These are phyloP conservation scores for Torulaspora indica DNA, from an alignment of 805 yeast species.

Conservation along the genomic window DNA sequence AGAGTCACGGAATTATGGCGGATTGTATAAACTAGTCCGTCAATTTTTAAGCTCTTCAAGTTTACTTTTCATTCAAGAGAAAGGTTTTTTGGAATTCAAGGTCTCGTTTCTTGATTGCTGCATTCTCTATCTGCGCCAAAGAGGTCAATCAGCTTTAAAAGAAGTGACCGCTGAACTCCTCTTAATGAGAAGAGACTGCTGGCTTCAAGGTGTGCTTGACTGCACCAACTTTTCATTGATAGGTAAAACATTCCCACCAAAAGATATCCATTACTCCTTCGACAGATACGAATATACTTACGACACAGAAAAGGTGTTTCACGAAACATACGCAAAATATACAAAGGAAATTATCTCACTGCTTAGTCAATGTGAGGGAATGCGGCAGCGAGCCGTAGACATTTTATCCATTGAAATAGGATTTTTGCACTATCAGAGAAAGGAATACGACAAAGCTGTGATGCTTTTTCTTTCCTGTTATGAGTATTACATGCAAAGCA, in stretches of 20 bases:
- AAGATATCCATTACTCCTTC: slow-evolving; percentile 12
- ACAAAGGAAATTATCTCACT: slow-evolving; percentile 42
- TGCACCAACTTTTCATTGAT: slow-evolving; percentile 16
- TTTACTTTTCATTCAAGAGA: slow-evolving; percentile 11
- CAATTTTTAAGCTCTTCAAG: slow-evolving; percentile 18
- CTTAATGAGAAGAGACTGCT: slow-evolving; percentile 38
- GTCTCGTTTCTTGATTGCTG: slow-evolving; percentile 18
- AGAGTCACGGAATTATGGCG: slow-evolving; percentile 9
- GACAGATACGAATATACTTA: slow-evolving; percentile 16
- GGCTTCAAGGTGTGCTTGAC: slow-evolving; percentile 29
- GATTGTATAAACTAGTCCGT: slow-evolving; percentile 16
- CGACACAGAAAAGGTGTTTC: slow-evolving; percentile 21
- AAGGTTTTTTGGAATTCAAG: slow-evolving; percentile 23
- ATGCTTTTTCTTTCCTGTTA: slow-evolving; percentile 64
- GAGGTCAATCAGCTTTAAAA: slow-evolving; percentile 4
- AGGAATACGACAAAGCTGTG: slow-evolving; percentile 56
- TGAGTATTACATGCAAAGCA: slow-evolving; percentile 57
- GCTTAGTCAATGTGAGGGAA: slow-evolving; percentile 19
- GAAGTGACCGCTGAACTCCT: slow-evolving; percentile 42
- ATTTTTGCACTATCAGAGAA: slow-evolving; percentile 53
- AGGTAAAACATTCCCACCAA: slow-evolving; percentile 12
- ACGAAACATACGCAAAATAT: slow-evolving; percentile 42
- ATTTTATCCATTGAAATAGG: slow-evolving; percentile 77
- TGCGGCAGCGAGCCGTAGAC: slow-evolving; percentile 62
- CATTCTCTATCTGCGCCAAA: slow-evolving; percentile 10